Base-by-base conservation (phyloP, 805 yeast genomes). In the Cyberlindnera euphorbiiphila region DNA sequence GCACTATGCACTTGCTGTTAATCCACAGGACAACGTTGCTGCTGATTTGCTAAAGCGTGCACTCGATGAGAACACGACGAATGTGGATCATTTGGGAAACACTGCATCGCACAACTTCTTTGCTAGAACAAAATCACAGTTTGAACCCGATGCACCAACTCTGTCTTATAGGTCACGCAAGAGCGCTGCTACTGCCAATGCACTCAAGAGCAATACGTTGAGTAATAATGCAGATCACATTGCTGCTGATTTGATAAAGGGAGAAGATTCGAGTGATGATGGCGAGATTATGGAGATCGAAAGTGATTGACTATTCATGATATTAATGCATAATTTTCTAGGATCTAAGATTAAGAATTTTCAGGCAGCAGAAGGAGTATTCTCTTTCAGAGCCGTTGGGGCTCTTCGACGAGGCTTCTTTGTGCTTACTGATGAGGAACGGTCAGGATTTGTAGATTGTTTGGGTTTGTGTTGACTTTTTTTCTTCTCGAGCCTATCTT, bases 11-110 rank as follows among this genome's bases (percentile, higher is more conserved):
- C 65, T 93, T 37, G 84, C 94, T 0, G 62, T 89, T 4, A 62
- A 77, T 9, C 89, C 95, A 1, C 72, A 78, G 28, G 96, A 91
- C 56, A 83, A 91, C 0, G 82, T 88, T 13, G 93, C 97, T 0
- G 67, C 77, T 9, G 97, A 91, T 52, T 61, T 93, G 31, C 64
- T 93, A 42, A 76, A 76, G 47, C 72, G 94, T 45, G 96, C 98
- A 4, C 62, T 83, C 34, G 88, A 81, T 43, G 65, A 72, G 20
- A 82, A 81, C 56, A 45, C 44, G 18, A 39, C 47, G n/a, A 21
- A 26, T 7, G 25, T 24, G 11, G 41, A 38, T 12, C 32, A 21
- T 8, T 9, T 23, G 9, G 32, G 32, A 1, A 25, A 30, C 12
- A 18, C 41, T 12, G 29, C 25, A 6, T n/a, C 40, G 2, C 26